phyloP scores from a whole-genome alignment of 1,284 basidiomycete genomes.

The Ustilago esculenta region DNA sequence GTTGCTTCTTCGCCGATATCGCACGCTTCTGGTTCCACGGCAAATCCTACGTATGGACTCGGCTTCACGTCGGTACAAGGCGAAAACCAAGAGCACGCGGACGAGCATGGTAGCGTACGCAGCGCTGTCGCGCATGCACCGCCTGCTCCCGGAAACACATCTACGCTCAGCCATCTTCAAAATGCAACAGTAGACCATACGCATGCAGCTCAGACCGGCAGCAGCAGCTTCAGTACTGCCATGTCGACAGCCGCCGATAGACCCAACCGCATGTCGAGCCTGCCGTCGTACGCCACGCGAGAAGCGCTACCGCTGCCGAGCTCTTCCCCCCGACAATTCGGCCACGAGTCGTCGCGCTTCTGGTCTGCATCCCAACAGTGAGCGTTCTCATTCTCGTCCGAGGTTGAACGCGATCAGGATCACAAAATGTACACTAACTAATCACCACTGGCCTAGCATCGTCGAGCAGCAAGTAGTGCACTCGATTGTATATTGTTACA shows the following conservation, averaged over 20 bases:
- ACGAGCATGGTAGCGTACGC: neutral
- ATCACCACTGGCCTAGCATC: no score
- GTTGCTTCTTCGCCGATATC: neutral
- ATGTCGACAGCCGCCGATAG: neutral
- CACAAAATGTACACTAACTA: slow-evolving; percentile 6
- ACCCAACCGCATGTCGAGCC: neutral
- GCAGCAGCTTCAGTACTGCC: neutral
- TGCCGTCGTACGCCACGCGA: neutral
- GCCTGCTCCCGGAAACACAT: no score
- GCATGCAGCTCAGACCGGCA: neutral
- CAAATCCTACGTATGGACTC: neutral
- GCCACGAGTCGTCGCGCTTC: slow-evolving; percentile 6
- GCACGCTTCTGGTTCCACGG: neutral
- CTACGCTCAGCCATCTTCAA: neutral
- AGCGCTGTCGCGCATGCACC: neutral
- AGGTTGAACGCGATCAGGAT: neutral
- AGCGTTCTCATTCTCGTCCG: no score
- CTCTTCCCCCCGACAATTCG: neutral
- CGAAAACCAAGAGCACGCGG: slow-evolving; percentile 1
- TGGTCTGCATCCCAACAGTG: slow-evolving; percentile 8
- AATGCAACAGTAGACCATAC: no score
- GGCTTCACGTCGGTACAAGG: neutral
- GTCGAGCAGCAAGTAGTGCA: no score
- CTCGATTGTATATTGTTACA: no score
- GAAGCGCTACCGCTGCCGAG: neutral